phyloP scores from a whole-genome alignment of 805 yeast species.

The Candida boidinii region DNA sequence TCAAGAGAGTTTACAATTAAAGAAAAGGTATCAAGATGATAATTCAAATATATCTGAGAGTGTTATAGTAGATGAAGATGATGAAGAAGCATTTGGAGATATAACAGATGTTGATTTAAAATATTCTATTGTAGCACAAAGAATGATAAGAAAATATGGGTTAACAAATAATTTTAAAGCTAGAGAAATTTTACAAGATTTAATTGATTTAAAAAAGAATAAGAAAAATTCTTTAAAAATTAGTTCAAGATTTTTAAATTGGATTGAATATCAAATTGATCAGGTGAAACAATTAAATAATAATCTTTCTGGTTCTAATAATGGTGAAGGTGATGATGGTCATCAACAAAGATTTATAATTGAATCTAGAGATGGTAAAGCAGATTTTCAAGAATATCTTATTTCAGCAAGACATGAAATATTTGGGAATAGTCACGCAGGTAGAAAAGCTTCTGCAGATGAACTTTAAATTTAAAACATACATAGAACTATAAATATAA shows the following conservation, averaged over 20 bases:
- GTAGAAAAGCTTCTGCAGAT: conserved; percentile 51
- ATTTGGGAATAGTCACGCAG: conserved; percentile 72
- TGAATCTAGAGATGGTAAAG: too few relatives aligned
- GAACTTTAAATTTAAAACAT: conserved; percentile 26
- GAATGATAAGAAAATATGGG: conserved; percentile 19
- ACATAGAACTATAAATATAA: too few relatives aligned
- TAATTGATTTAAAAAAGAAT: conserved; percentile 24
- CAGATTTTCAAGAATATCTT: conserved; percentile 5
- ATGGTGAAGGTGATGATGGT: too few relatives aligned
- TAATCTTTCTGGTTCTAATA: too few relatives aligned
- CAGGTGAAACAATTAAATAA: conserved; percentile 17
- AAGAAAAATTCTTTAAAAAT: conserved; percentile 25
- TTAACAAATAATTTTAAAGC: conserved; percentile 29
- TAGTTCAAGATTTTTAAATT: conserved; percentile 41
- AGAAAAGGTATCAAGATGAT: conserved; percentile 9
- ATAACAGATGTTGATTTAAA: conserved; percentile 14
- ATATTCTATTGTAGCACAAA: conserved; percentile 30
- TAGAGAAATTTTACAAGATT: conserved; percentile 30
- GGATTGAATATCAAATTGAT: conserved; percentile 49
- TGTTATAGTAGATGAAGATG: conserved; percentile 6
- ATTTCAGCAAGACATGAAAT: conserved; percentile 43
- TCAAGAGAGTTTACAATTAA: too few relatives aligned
- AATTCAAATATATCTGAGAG: too few relatives aligned
- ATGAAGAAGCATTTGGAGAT: conserved; percentile 5
- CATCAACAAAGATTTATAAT: too few relatives aligned